Evolutionary conservation across 129 eudicot genomes (phyloP).

Genomic region (Lactuca saligna): DNA sequence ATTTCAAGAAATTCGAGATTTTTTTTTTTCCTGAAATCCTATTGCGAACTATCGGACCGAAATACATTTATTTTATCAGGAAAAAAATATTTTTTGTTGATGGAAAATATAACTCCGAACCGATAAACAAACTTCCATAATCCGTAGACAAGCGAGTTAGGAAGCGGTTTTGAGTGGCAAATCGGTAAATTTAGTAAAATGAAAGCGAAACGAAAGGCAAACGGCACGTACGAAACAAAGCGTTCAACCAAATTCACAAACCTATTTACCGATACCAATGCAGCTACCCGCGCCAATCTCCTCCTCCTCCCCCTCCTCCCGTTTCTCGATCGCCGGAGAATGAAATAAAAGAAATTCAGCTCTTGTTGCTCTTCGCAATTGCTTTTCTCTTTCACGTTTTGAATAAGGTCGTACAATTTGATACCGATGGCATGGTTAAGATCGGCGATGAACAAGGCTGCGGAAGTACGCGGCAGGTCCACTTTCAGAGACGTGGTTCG

Average conservation of each 20-base stretch:
- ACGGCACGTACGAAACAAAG: conserved; percentile 34
- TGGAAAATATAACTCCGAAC: too few relatives aligned
- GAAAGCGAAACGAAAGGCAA: conserved; percentile 43
- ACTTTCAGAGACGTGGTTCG: conserved; percentile 57
- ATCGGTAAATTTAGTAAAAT: conserved; percentile 3
- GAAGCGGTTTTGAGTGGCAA: background rate
- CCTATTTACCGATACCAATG: conserved; percentile 8
- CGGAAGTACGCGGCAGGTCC: conserved; percentile 53
- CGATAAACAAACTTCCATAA: too few relatives aligned
- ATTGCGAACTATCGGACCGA: too few relatives aligned
- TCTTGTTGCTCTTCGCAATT: background rate
- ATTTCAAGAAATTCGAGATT: too few relatives aligned
- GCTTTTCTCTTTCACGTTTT: background rate
- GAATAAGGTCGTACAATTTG: conserved; percentile 1
- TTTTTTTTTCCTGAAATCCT: too few relatives aligned
- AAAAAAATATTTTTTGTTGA: too few relatives aligned
- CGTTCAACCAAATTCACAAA: conserved; percentile 16
- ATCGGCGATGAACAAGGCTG: conserved; percentile 76
- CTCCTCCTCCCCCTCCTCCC: conserved; percentile 14
- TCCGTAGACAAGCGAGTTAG: too few relatives aligned
- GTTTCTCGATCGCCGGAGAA: conserved; percentile 17
- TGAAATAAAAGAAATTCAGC: background rate
- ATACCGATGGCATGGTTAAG: conserved; percentile 62
- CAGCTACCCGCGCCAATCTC: conserved; percentile 12
- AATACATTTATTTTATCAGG: too few relatives aligned